phyloP scores from a whole-genome alignment of 2,329 filamentous ascomycete genomes.

The Alternaria arborescens region DNA sequence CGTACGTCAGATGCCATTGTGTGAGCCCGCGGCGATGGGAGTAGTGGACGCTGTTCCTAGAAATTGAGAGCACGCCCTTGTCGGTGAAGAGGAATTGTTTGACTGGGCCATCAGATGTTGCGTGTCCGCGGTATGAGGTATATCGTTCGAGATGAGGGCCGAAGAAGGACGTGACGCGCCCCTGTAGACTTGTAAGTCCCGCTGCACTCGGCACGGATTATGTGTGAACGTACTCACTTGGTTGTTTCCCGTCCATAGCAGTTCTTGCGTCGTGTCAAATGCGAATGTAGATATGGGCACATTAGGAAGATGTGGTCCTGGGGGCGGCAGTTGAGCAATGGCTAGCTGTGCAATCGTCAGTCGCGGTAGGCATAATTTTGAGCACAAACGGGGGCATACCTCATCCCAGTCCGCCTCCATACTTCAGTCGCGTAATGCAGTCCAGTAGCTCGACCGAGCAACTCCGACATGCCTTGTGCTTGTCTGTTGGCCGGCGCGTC shows the following conservation, averaged over 20 bases:
- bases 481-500: constrained; percentile 25
- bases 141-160: constrained; percentile 86
- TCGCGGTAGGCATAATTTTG: constrained; percentile 6
- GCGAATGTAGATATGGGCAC: constrained; percentile 80
- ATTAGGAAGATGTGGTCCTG: constrained; percentile 70
- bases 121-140: constrained; percentile 86
- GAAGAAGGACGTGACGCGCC: constrained; percentile 87
- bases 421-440: constrained; percentile 35
- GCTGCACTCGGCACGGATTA: constrained; percentile 1
- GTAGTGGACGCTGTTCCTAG: constrained; percentile 85
- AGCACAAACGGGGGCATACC: constrained; percentile 35
- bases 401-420: constrained; percentile 65
- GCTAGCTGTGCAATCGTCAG: constrained; percentile 67
- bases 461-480: constrained; percentile 41
- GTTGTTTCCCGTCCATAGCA: constrained; percentile 93
- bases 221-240: constrained; percentile 66
- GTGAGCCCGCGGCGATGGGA: constrained; percentile 81
- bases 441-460: constrained; percentile 19
- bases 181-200: constrained; percentile 61
- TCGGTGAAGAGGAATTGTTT: constrained; percentile 92
- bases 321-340: constrained; percentile 81
- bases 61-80: constrained; percentile 86
- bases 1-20: constrained; percentile 86
- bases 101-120: constrained; percentile 75
- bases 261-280: constrained; percentile 88